Conservation (phyloP, 257 asterid genomes). For the Sherardia arvensis region DNA sequence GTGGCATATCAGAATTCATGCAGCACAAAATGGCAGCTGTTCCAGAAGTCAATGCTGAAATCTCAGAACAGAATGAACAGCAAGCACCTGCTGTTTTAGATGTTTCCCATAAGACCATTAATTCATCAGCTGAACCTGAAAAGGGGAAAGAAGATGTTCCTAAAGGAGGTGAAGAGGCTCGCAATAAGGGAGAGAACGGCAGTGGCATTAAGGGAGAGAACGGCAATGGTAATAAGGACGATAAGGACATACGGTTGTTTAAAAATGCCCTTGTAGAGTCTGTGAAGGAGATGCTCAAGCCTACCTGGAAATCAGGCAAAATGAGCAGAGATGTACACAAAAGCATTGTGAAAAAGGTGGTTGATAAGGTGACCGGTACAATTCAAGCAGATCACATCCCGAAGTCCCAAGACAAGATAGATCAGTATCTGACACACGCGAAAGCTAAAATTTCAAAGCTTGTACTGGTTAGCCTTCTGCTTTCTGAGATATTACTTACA, state of each 20-base stretch:
- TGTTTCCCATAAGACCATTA: conserved; percentile 17
- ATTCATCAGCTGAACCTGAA: conserved; percentile 23
- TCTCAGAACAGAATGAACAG: conserved; percentile 20
- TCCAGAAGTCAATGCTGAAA: conserved; percentile 19
- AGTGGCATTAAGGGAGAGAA: conserved; percentile 62
- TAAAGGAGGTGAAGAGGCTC: conserved; percentile 30
- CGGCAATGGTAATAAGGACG: conserved; percentile 61
- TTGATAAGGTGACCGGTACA: conserved; percentile 74
- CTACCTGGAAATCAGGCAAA: conserved; percentile 86
- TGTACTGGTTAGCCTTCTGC: conserved; percentile 52
- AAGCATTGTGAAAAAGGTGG: conserved; percentile 87
- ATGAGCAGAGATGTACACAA: conserved; percentile 94
- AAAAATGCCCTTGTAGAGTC: conserved; percentile 72
- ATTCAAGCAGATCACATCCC: conserved; percentile 67
- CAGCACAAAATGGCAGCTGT: background rate
- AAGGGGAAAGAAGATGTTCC: conserved; percentile 30
- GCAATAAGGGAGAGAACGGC: conserved; percentile 43
- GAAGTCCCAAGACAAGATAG: conserved; percentile 63
- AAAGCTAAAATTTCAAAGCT: conserved; percentile 80
- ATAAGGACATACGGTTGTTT: conserved; percentile 66
- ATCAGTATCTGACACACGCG: conserved; percentile 63
- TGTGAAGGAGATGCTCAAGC: conserved; percentile 84
- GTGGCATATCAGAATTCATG: conserved; percentile 3
- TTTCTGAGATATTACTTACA: background rate
- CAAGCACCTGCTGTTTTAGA: conserved; percentile 21